A percentile compares a stretch with the other conserved stretches of the same genome.
Conservation (phyloP, 2,329 filamentous ascomycete species). For the Trichoderma endophyticum region DNA sequence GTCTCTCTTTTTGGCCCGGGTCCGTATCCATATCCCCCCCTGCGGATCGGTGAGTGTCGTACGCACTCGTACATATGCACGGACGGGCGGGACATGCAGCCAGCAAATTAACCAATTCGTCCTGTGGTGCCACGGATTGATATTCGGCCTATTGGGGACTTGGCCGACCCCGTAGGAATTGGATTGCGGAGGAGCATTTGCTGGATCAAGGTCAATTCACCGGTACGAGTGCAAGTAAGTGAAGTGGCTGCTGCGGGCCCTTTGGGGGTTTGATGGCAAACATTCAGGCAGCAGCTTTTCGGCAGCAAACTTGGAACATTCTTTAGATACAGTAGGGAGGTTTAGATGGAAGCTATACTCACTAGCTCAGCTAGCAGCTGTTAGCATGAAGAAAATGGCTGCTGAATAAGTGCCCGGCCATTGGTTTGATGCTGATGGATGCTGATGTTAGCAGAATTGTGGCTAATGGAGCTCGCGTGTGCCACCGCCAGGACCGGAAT, state of each 20-base stretch:
- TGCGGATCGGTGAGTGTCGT: conserved; percentile 6
- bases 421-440: too few species aligned
- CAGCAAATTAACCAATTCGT: conserved; percentile 1
- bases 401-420: not conserved
- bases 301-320: not conserved
- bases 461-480: not conserved
- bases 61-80: conserved; percentile 9
- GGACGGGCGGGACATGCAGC: conserved; percentile 11
- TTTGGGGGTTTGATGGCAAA: not conserved
- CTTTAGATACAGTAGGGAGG: not conserved
- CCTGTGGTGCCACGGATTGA: conserved; percentile 4
- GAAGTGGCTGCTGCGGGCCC: not conserved
- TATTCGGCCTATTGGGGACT: not conserved
- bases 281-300: not conserved
- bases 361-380: not conserved
- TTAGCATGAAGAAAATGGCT: not conserved
- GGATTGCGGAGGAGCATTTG: not conserved
- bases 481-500: too few species aligned
- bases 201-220: not conserved
- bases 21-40: not conserved
- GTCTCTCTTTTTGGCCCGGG: too few species aligned
- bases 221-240: not conserved
- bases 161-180: not conserved
- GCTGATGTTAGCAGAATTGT: not conserved
- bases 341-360: not conserved